These are phyloP conservation scores for Prunus mira DNA, from an alignment of 306 rosid species.

Conservation along the genomic window DNA sequence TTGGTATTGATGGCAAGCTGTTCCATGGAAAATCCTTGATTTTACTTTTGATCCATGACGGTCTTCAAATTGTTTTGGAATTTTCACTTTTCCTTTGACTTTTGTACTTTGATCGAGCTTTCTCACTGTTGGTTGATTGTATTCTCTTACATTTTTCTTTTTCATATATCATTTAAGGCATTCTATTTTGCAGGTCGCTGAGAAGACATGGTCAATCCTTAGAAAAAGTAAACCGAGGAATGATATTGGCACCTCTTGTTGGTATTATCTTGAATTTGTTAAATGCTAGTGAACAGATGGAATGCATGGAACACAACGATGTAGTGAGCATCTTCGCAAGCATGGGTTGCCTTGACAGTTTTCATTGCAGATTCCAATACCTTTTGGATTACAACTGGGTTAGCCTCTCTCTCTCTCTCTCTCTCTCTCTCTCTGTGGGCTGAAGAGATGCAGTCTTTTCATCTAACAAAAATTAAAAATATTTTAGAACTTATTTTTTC, in stretches of 20 bases:
- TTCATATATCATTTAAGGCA: neutral
- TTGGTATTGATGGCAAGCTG: neutral
- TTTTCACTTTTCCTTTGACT: neutral
- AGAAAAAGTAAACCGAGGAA: slow-evolving; percentile 85
- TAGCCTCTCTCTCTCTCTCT: slow-evolving; percentile 32
- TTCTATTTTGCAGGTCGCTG: slow-evolving; percentile 52
- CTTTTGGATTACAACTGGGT: slow-evolving; percentile 92
- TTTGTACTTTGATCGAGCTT: neutral
- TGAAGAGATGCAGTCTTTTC: no score
- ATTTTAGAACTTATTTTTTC: no score
- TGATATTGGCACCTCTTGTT: slow-evolving; percentile 89
- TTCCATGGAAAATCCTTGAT: neutral
- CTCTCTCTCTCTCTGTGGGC: neutral
- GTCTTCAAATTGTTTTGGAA: neutral
- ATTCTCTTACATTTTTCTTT: neutral
- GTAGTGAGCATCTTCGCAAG: slow-evolving; percentile 79
- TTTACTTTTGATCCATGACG: neutral
- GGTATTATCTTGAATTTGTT: slow-evolving; percentile 84
- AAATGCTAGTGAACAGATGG: slow-evolving; percentile 61
- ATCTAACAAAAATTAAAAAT: no score
- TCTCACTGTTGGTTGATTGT: neutral
- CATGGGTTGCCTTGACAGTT: slow-evolving; percentile 82
- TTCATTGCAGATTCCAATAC: slow-evolving; percentile 77
- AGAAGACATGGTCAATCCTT: slow-evolving; percentile 74
- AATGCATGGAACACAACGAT: slow-evolving; percentile 58